These are phyloP conservation scores for Ustilago hordei DNA, from an alignment of 1,284 basidiomycete species.

Conservation along the genomic window DNA sequence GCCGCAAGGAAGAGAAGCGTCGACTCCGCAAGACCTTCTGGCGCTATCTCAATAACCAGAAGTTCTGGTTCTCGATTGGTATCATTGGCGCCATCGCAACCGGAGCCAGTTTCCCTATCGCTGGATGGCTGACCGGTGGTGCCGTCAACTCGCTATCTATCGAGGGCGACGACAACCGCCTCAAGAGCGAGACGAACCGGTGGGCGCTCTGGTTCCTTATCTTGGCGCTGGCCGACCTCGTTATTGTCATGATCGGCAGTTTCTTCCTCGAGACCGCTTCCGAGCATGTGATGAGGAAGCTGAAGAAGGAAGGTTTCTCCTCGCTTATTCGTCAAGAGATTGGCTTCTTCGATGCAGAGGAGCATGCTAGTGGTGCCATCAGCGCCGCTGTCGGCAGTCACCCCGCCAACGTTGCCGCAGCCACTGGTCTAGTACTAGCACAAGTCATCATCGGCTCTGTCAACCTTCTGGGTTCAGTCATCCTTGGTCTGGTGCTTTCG, in stretches of 20 bases:
- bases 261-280: conserved; percentile 64
- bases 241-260: conserved; percentile 53
- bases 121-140: conserved; percentile 65
- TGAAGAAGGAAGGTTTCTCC: conserved; percentile 56
- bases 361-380: conserved; percentile 70
- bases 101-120: conserved; percentile 70
- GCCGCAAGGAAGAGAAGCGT: conserved; percentile 36
- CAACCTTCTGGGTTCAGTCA: conserved; percentile 69
- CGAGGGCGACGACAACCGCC: conserved; percentile 33
- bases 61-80: conserved; percentile 52
- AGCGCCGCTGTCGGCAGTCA: conserved; percentile 69
- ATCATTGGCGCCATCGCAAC: conserved; percentile 41
- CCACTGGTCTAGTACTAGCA: conserved; percentile 70
- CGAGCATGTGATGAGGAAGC: conserved; percentile 55
- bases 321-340: conserved; percentile 65
- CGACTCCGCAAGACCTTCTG: conserved; percentile 35
- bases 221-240: conserved; percentile 48
- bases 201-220: conserved; percentile 63
- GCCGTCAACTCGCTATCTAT: conserved; percentile 59
- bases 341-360: conserved; percentile 65
- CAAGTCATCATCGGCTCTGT: conserved; percentile 67
- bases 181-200: conserved; percentile 42
- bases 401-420: conserved; percentile 69
- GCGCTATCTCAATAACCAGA: conserved; percentile 43
- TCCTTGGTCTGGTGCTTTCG: conserved; percentile 70